These are phyloP conservation scores for Saksenaea oblongispora DNA, from an alignment of 371 early-diverging fungal genomes.

Conservation along the genomic window DNA sequence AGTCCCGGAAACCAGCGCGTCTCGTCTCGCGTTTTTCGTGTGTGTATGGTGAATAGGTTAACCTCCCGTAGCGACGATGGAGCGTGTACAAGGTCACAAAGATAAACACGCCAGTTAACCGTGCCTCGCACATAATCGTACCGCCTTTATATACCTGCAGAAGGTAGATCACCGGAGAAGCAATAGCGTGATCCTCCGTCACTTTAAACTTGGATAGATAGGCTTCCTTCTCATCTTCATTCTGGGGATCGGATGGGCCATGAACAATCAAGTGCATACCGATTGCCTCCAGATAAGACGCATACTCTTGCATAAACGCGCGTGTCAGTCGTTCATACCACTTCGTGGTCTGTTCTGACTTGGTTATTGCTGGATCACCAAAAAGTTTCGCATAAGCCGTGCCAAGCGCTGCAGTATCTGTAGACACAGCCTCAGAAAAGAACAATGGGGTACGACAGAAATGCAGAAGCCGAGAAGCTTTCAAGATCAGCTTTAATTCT, in stretches of 20 bases:
- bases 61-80: constrained; percentile 64
- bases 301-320: constrained; percentile 66
- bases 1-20: constrained; percentile 57
- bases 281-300: constrained; percentile 64
- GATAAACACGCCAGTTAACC: constrained; percentile 70
- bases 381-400: constrained; percentile 17
- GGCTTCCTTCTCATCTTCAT: constrained; percentile 25
- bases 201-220: constrained; percentile 37
- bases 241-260: constrained; percentile 26
- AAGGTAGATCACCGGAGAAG: constrained; percentile 67
- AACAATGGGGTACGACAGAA: constrained; percentile 68
- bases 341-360: constrained; percentile 20
- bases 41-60: constrained; percentile 47
- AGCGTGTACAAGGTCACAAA: constrained; percentile 77
- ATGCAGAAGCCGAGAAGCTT: constrained; percentile 63
- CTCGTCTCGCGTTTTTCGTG: constrained; percentile 51
- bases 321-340: constrained; percentile 67
- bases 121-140: constrained; percentile 74
- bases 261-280: constrained; percentile 68
- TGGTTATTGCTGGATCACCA: constrained; percentile 2
- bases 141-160: constrained; percentile 68
- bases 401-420: constrained; percentile 7
- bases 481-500: constrained; percentile 61
- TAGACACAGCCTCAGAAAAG: constrained; percentile 34
- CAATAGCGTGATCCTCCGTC: constrained; percentile 28